phyloP scores from a whole-genome alignment of 257 asterid genomes.

The Solanum etuberosum region DNA sequence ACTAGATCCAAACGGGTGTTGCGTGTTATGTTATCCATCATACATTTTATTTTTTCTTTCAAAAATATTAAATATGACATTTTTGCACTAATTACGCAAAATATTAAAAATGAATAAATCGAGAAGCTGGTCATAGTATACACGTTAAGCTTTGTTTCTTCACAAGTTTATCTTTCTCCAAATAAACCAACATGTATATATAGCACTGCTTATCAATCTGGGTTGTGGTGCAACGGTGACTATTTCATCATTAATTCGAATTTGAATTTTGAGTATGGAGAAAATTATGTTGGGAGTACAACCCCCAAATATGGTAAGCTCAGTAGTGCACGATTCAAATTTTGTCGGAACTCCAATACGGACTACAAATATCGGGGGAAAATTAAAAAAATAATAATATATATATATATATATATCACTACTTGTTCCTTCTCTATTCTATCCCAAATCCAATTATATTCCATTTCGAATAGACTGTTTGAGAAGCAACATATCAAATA shows the following conservation, averaged over 20 bases:
- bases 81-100: neutral
- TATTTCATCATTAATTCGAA: no score
- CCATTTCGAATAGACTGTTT: neutral
- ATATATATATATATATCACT: neutral
- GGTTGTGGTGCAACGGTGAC: fast-evolving
- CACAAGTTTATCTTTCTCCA: neutral
- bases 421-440: neutral
- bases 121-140: neutral
- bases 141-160: neutral
- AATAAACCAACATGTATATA: neutral
- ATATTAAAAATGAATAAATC: neutral
- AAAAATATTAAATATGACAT: neutral
- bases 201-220: neutral
- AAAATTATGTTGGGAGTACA: no score
- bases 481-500: neutral
- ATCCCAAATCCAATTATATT: neutral
- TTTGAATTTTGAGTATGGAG: no score
- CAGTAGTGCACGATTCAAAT: no score
- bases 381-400: no score
- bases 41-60: conserved; percentile 6
- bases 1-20: conserved; percentile 11
- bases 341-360: no score
- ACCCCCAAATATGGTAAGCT: neutral
- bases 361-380: no score
- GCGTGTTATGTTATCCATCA: conserved; percentile 15